These are phyloP conservation scores for Puccinia sorghi DNA, from an alignment of 1,284 basidiomycete genomes.

Conservation along the genomic window DNA sequence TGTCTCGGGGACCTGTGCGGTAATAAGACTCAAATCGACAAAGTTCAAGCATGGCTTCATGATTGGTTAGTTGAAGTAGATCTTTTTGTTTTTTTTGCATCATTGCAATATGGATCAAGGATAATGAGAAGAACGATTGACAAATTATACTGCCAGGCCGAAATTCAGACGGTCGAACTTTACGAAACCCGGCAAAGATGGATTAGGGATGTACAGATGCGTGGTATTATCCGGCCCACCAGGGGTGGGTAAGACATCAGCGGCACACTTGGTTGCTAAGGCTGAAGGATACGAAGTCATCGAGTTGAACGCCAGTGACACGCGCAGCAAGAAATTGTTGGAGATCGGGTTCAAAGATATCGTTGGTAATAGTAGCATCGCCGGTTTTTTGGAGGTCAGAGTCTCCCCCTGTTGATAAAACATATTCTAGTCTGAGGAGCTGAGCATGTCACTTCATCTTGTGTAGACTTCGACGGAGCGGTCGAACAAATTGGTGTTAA, in stretches of 20 bases:
- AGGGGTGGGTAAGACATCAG: constrained; percentile 96
- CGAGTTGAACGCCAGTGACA: constrained; percentile 94
- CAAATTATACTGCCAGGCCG: constrained; percentile 64
- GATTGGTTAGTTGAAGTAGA: constrained; percentile 68
- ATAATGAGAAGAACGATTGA: constrained; percentile 9
- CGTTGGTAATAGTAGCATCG: constrained; percentile 53
- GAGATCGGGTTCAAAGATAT: constrained; percentile 65
- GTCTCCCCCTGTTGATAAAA: no score
- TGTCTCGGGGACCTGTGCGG: constrained; percentile 88
- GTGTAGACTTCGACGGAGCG: constrained; percentile 14
- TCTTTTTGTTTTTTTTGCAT: neutral
- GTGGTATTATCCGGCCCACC: constrained; percentile 89
- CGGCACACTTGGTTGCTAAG: constrained; percentile 87
- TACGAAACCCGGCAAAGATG: constrained; percentile 91
- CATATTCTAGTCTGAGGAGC: neutral
- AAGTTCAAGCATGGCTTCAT: constrained; percentile 79
- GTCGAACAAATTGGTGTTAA: constrained; percentile 79
- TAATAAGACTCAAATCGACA: constrained; percentile 87
- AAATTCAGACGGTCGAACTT: constrained; percentile 72
- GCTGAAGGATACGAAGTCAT: constrained; percentile 85
- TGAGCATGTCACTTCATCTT: neutral
- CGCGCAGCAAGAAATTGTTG: constrained; percentile 91
- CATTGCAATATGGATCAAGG: neutral
- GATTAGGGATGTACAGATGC: constrained; percentile 80
- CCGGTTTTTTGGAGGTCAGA: constrained; percentile 37